Conservation (phyloP, 1,139 yeast species). For the Yamadazyma dendronema region DNA sequence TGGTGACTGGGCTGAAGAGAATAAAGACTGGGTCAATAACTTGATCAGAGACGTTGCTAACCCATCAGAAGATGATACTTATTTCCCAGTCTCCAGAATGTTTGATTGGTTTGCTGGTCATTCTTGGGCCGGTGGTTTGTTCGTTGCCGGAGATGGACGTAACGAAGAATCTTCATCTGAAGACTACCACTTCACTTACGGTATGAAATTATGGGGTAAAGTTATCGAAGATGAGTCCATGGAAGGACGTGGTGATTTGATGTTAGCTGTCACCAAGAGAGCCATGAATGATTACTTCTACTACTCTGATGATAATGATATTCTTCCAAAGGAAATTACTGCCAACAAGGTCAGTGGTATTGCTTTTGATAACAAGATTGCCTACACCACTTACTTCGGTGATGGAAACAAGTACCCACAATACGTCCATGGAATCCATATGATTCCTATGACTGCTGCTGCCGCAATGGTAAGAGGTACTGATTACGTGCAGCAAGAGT, state of each 20-base stretch:
- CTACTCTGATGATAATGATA: slow-evolving; percentile 53
- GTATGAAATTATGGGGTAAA: slow-evolving; percentile 78
- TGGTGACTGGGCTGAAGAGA: slow-evolving; percentile 65
- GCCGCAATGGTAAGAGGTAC: slow-evolving; percentile 74
- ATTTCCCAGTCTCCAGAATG: slow-evolving; percentile 74
- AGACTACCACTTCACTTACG: slow-evolving; percentile 78
- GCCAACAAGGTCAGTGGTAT: slow-evolving; percentile 76
- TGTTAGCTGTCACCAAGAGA: slow-evolving; percentile 63
- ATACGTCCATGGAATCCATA: slow-evolving; percentile 94
- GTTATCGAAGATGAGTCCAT: slow-evolving; percentile 68
- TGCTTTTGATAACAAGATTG: slow-evolving; percentile 81
- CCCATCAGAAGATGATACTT: slow-evolving; percentile 57
- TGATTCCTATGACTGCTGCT: slow-evolving; percentile 82
- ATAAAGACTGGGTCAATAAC: slow-evolving; percentile 43
- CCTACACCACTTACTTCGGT: slow-evolving; percentile 67
- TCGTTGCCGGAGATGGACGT: slow-evolving; percentile 69
- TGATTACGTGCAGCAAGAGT: slow-evolving; percentile 73
- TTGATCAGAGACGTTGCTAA: slow-evolving; percentile 75
- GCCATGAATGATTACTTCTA: slow-evolving; percentile 64
- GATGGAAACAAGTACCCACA: slow-evolving; percentile 50
- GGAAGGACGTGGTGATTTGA: slow-evolving; percentile 76
- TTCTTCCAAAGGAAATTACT: slow-evolving; percentile 56
- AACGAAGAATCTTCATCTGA: slow-evolving; percentile 82
- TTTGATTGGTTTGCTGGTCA: slow-evolving; percentile 85
- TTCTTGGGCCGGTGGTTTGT: slow-evolving; percentile 82